These are phyloP conservation scores for Pseudomicrostroma phylloplanum DNA, from an alignment of 1,284 basidiomycete genomes.

Conservation along the genomic window DNA sequence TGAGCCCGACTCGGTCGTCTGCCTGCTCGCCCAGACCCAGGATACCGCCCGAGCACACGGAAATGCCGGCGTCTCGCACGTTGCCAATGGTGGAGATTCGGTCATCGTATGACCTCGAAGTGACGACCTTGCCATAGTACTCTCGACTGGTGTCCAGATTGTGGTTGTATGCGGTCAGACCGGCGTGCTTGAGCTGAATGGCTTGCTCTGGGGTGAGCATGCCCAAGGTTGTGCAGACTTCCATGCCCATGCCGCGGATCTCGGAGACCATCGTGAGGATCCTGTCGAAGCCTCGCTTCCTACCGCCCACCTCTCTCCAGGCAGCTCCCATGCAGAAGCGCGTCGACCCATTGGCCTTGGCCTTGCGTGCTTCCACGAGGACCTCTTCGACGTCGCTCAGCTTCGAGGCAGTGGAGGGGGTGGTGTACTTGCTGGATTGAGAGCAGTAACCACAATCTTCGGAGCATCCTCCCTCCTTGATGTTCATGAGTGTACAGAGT, in stretches of 20 bases:
- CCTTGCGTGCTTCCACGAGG: slow-evolving; percentile 66
- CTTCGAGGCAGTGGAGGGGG: slow-evolving; percentile 77
- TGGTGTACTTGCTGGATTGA: slow-evolving; percentile 85
- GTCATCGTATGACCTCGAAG: slow-evolving; percentile 89
- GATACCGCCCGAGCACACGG: slow-evolving; percentile 94
- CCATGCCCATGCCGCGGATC: slow-evolving; percentile 54
- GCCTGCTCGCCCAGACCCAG: slow-evolving; percentile 88
- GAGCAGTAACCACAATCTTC: slow-evolving; percentile 99
- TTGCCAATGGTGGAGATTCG: slow-evolving; percentile 80
- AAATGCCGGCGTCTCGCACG: slow-evolving; percentile 89
- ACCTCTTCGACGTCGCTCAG: slow-evolving; percentile 89
- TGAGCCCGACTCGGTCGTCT: slow-evolving; percentile 82
- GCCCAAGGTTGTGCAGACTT: slow-evolving; percentile 92
- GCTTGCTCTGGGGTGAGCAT: slow-evolving; percentile 95
- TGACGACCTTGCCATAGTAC: slow-evolving; percentile 93
- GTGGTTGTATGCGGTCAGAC: slow-evolving; percentile 95
- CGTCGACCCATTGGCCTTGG: slow-evolving; percentile 92
- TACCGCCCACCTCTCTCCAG: slow-evolving; percentile 91
- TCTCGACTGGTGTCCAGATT: slow-evolving; percentile 97
- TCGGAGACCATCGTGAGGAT: slow-evolving; percentile 84
- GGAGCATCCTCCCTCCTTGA: slow-evolving; percentile 82
- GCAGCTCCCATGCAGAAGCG: slow-evolving; percentile 99
- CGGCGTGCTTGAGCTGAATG: slow-evolving; percentile 76
- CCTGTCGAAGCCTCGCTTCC: slow-evolving; percentile 87
- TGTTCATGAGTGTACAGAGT: slow-evolving; percentile 96